Evolutionary conservation across 768 basidiomycete species (phyloP).

Genomic region (Brasilioporus rufonigricans): DNA sequence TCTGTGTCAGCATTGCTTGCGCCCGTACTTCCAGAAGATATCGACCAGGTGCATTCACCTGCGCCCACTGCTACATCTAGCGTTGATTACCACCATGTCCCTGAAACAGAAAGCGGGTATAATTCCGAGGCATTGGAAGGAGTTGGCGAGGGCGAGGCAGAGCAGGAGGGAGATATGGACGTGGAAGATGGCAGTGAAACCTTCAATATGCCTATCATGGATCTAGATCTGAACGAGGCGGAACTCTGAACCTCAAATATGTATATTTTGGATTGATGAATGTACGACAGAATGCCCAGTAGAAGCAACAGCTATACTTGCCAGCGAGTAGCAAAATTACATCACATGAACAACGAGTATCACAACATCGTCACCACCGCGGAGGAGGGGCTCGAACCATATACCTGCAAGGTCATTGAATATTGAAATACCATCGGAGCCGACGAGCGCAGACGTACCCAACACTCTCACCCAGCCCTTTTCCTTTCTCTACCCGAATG

Average conservation of each 20-base stretch:
- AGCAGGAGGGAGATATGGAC: conserved; percentile 26
- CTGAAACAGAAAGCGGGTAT: conserved; percentile 53
- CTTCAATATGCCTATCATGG: conserved; percentile 25
- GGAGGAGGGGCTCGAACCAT: conserved; percentile 43
- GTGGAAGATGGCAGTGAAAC: conserved; percentile 20
- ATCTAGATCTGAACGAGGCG: conserved; percentile 27
- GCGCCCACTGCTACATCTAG: conserved; percentile 51
- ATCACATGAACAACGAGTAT: not conserved
- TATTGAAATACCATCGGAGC: not conserved
- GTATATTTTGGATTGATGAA: not conserved
- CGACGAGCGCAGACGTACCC: conserved; percentile 46
- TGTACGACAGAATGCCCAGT: not conserved
- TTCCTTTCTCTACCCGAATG: conserved; percentile 81
- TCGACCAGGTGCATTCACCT: conserved; percentile 44
- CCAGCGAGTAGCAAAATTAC: not conserved
- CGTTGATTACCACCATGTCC: conserved; percentile 38
- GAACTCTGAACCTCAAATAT: conserved; percentile 16
- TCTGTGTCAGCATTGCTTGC: conserved; percentile 27
- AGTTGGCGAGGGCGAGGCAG: conserved; percentile 25
- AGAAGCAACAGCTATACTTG: not conserved
- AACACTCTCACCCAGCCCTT: conserved; percentile 78
- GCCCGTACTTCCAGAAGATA: conserved; percentile 24
- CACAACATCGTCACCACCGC: conserved; percentile 26
- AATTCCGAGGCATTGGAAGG: conserved; percentile 47
- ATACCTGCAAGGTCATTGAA: conserved; percentile 37